Percentiles rank a stretch among this genome's conserved stretches.
Conservation (phyloP, 257 asterid genomes). For the Solanum pinnatisectum region DNA sequence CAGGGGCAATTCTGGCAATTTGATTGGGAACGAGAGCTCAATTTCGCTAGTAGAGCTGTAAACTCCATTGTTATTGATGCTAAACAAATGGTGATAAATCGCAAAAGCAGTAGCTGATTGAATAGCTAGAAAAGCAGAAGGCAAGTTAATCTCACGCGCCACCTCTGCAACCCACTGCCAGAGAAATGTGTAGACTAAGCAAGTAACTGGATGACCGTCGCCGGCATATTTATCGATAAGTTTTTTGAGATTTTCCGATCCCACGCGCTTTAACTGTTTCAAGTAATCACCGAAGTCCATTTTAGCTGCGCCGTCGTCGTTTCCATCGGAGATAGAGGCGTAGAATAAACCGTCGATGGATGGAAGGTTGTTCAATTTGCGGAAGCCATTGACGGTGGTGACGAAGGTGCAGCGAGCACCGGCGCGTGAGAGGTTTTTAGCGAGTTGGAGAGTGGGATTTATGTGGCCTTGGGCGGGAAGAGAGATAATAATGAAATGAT, state of each 20-base stretch:
- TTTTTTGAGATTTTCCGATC: constrained; percentile 20
- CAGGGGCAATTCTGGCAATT: constrained; percentile 37
- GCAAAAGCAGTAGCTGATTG: constrained; percentile 52
- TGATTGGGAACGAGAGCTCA: constrained; percentile 4
- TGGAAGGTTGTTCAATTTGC: constrained; percentile 14
- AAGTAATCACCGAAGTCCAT: constrained; percentile 9
- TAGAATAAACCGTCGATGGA: constrained; percentile 20
- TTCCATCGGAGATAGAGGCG: constrained; percentile 43
- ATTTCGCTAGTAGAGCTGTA: background rate
- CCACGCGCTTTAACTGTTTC: constrained; percentile 13
- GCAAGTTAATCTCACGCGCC: constrained; percentile 41
- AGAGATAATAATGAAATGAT: constrained; percentile 40
- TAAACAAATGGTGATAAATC: constrained; percentile 43
- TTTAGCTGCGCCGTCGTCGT: constrained; percentile 28
- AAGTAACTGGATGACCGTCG: constrained; percentile 33
- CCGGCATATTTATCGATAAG: constrained; percentile 4
- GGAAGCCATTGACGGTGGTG: constrained; percentile 28
- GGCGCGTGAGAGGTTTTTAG: constrained; percentile 29
- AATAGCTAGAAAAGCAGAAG: constrained; percentile 50
- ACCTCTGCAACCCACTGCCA: constrained; percentile 46
- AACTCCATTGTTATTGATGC: constrained; percentile 30
- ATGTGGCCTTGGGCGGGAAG: constrained; percentile 60
- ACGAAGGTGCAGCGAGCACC: constrained; percentile 47
- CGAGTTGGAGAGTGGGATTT: constrained; percentile 56
- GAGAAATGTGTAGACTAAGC: constrained; percentile 37